Evolutionary conservation across 179 eudicot species (phyloP).

Genomic region (Amaranthus tricolor): DNA sequence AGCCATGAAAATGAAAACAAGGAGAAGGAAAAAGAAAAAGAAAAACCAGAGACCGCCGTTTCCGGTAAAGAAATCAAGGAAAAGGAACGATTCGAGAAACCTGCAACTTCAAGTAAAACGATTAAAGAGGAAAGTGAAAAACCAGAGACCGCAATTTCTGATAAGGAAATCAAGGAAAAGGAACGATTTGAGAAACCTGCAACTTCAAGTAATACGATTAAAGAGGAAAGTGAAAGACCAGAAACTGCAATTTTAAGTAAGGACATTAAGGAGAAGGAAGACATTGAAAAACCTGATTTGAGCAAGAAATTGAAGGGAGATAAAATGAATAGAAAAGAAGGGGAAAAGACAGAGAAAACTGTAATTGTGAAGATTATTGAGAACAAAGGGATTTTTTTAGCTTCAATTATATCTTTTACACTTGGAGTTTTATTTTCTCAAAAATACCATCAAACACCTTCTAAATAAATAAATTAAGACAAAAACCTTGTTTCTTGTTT

Average conservation of each 20-base stretch:
- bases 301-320: neutral
- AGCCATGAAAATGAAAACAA: neutral
- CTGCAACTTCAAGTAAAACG: neutral
- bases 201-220: neutral
- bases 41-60: neutral
- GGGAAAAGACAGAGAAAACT: conserved; percentile 14
- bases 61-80: neutral
- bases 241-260: neutral
- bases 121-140: neutral
- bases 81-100: neutral
- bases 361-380: conserved; percentile 23
- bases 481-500: conserved; percentile 1
- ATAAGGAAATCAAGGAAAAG: neutral
- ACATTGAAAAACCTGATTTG: neutral
- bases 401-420: conserved; percentile 34
- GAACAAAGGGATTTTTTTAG: conserved; percentile 29
- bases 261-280: neutral
- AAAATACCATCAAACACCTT: conserved; percentile 22
- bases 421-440: conserved; percentile 32
- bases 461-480: conserved; percentile 5
- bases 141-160: neutral
- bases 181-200: neutral
- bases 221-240: neutral
- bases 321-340: neutral
- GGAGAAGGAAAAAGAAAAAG: no score